Conservation (phyloP, 495 filamentous ascomycete species). For the Tetracladium setigerum region DNA sequence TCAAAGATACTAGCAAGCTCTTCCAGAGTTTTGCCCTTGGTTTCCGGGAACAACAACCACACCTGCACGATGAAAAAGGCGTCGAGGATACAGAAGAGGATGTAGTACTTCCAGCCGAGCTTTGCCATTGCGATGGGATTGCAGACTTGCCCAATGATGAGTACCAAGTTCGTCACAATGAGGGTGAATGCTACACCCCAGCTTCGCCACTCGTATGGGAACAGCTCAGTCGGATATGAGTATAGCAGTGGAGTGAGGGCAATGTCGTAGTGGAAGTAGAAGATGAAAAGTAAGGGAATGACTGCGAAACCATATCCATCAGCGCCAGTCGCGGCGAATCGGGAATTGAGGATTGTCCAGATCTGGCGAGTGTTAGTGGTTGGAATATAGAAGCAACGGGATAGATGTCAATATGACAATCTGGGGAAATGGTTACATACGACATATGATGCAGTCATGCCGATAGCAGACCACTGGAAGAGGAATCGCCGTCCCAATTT, state of each 20-base stretch:
- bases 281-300: conserved; percentile 17
- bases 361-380: too few relatives aligned
- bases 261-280: conserved; percentile 28
- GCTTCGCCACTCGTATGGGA: conserved; percentile 45
- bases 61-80: too few relatives aligned
- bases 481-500: conserved; percentile 48
- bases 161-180: not conserved
- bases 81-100: too few relatives aligned
- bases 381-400: too few relatives aligned
- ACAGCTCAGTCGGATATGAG: conserved; percentile 42
- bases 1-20: too few relatives aligned
- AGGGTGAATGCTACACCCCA: conserved; percentile 1
- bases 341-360: not conserved
- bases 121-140: conserved; percentile 38
- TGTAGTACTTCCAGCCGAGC: conserved; percentile 42
- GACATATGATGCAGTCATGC: conserved; percentile 51
- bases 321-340: not conserved
- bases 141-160: not conserved
- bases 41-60: too few relatives aligned
- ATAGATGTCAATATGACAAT: too few relatives aligned
- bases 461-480: conserved; percentile 46
- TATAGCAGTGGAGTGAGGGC: conserved; percentile 34
- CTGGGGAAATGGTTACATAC: not conserved
- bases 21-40: too few relatives aligned
- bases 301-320: conserved; percentile 7